Conservation (phyloP, 2,329 filamentous ascomycete species). For the Colletotrichum sojae region DNA sequence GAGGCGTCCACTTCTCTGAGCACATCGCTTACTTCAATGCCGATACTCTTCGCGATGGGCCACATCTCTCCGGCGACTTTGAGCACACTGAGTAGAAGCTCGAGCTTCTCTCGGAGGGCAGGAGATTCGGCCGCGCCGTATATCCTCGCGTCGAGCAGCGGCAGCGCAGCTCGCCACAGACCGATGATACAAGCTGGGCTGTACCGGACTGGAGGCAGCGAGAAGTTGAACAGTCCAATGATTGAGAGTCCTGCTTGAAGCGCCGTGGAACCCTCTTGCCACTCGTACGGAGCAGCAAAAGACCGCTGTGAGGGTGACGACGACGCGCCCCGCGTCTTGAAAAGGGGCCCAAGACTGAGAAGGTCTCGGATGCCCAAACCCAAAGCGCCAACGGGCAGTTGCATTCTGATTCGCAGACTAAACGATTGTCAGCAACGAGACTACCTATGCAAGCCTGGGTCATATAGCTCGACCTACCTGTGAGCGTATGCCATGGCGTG, state of each 20-base stretch:
- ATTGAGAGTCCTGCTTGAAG: constrained; percentile 51
- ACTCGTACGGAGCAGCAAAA: constrained; percentile 5
- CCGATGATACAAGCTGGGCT: constrained; percentile 45
- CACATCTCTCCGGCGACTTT: constrained; percentile 51
- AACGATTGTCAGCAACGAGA: background rate
- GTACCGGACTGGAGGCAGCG: constrained; percentile 48
- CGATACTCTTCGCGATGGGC: constrained; percentile 49
- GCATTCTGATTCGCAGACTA: constrained; percentile 28
- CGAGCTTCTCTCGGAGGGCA: constrained; percentile 50
- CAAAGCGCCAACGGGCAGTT: constrained; percentile 46
- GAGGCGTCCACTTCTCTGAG: constrained; percentile 17
- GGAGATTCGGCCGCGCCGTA: constrained; percentile 51
- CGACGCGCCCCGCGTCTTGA: constrained; percentile 10
- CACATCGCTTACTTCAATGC: constrained; percentile 29
- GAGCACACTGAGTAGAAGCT: constrained; percentile 49
- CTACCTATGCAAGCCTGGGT: background rate
- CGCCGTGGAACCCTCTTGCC: constrained; percentile 32
- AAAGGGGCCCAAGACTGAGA: constrained; percentile 30
- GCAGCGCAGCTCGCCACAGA: constrained; percentile 46
- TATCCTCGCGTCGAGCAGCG: constrained; percentile 51
- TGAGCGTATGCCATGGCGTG: constrained; percentile 53
- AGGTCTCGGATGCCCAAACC: constrained; percentile 27
- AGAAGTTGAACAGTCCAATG: constrained; percentile 49
- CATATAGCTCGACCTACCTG: constrained; percentile 47
- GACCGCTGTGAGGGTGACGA: background rate